Conservation (phyloP, 2,329 filamentous ascomycete species). For the Colletotrichum neosansevieriae region DNA sequence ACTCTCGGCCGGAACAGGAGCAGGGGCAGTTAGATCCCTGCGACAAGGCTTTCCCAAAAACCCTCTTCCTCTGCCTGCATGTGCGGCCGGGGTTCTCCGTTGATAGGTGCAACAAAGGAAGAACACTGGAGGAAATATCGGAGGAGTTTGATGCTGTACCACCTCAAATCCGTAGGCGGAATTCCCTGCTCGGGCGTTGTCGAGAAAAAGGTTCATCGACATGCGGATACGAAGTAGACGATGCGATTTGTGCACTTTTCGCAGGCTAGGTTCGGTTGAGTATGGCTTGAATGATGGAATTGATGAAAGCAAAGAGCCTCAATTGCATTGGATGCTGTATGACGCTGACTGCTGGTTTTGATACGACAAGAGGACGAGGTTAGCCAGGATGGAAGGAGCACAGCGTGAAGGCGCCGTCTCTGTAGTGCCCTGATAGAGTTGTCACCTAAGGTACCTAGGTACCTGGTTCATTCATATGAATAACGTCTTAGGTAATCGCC, state of each 20-base stretch:
- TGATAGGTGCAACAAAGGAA: neutral
- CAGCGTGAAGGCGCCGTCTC: too few relatives aligned
- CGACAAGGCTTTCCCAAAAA: neutral
- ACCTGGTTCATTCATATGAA: too few relatives aligned
- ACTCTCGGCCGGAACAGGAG: slow-evolving; percentile 33
- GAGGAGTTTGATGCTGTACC: slow-evolving; percentile 6
- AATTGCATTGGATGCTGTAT: neutral
- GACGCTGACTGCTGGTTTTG: slow-evolving; percentile 1
- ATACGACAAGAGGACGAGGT: neutral
- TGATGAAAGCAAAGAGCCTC: slow-evolving; percentile 1
- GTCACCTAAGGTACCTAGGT: too few relatives aligned
- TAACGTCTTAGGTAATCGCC: slow-evolving; percentile 2
- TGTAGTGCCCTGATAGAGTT: too few relatives aligned
- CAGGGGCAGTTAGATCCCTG: slow-evolving; percentile 12
- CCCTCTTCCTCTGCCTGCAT: neutral
- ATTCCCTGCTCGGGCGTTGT: neutral
- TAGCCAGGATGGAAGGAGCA: too few relatives aligned
- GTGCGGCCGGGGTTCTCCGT: neutral
- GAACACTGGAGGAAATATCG: slow-evolving; percentile 4
- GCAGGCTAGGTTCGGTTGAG: too few relatives aligned
- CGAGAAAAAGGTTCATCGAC: neutral
- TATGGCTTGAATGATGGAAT: neutral
- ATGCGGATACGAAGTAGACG: neutral
- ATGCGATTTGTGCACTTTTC: neutral
- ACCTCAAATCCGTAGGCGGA: neutral